Conservation (phyloP, 805 yeast species). For the Candida khao-thaluensis region DNA sequence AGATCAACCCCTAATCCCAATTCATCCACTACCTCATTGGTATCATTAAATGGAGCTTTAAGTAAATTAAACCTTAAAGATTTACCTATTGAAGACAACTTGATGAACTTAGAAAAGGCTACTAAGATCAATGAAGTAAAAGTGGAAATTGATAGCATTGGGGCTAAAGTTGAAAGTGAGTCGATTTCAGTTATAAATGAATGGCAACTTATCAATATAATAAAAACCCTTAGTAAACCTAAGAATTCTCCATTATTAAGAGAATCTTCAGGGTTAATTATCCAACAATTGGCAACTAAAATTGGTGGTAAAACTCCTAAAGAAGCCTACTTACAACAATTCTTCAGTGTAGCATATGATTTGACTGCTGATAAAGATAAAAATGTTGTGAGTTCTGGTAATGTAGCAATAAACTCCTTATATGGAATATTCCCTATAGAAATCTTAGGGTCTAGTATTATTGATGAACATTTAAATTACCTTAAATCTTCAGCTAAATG, state of each 20-base stretch:
- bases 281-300: slow-evolving; percentile 56
- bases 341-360: slow-evolving; percentile 66
- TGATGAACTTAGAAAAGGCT: slow-evolving; percentile 52
- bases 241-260: slow-evolving; percentile 73
- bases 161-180: slow-evolving; percentile 48
- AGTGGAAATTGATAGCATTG: slow-evolving; percentile 52
- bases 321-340: slow-evolving; percentile 69
- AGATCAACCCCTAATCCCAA: slow-evolving; percentile 34
- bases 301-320: slow-evolving; percentile 68
- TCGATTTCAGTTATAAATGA: slow-evolving; percentile 46
- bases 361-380: slow-evolving; percentile 83
- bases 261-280: slow-evolving; percentile 70
- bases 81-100: slow-evolving; percentile 63
- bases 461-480: slow-evolving; percentile 61
- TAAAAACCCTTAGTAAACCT: slow-evolving; percentile 66
- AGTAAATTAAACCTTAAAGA: slow-evolving; percentile 53
- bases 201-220: slow-evolving; percentile 64
- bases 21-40: slow-evolving; percentile 67
- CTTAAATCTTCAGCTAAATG: slow-evolving; percentile 85
- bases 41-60: slow-evolving; percentile 70
- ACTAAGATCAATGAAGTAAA: slow-evolving; percentile 54
- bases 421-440: slow-evolving; percentile 72
- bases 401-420: slow-evolving; percentile 67
- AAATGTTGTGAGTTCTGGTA: slow-evolving; percentile 84
- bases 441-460: slow-evolving; percentile 69